These are phyloP conservation scores for Teratosphaeria epicoccoides DNA, from an alignment of 2,329 filamentous ascomycete genomes.

Conservation along the genomic window DNA sequence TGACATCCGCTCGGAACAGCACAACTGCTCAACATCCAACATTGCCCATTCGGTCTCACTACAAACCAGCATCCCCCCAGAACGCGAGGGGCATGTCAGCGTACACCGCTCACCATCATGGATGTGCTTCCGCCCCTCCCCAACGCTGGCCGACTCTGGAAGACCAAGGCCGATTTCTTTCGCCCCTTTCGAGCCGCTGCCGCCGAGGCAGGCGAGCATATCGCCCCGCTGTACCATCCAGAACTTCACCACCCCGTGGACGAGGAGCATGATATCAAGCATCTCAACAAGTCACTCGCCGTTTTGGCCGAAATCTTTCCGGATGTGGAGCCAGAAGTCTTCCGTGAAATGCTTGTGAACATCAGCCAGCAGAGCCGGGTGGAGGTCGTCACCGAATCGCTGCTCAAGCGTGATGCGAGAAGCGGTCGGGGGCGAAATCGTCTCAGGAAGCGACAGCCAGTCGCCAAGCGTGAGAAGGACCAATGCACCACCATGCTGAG, in stretches of 20 bases:
- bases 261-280: slow-evolving; percentile 49
- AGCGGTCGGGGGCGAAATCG: slow-evolving; percentile 58
- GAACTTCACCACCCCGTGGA: slow-evolving; percentile 5
- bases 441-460: background rate
- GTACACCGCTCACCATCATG: slow-evolving; percentile 14
- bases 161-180: slow-evolving; percentile 25
- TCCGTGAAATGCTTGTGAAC: slow-evolving; percentile 66
- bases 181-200: slow-evolving; percentile 19
- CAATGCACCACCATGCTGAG: slow-evolving; percentile 32
- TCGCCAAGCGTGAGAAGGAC: background rate
- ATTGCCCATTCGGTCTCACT: too few species aligned
- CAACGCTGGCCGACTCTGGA: slow-evolving; percentile 20
- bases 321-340: slow-evolving; percentile 70
- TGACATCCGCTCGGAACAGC: too few species aligned
- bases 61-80: too few species aligned
- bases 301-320: slow-evolving; percentile 64
- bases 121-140: slow-evolving; percentile 19
- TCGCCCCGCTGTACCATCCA: slow-evolving; percentile 19
- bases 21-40: too few species aligned
- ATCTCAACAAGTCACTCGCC: slow-evolving; percentile 59
- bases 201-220: slow-evolving; percentile 15
- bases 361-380: slow-evolving; percentile 68
- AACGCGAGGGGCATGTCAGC: too few species aligned
- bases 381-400: slow-evolving; percentile 63
- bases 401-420: slow-evolving; percentile 48